Percentiles rank a stretch among this genome's conserved stretches.
phyloP scores from a whole-genome alignment of 148 eudicot species.

The Amaranthus hypochondriacus region DNA sequence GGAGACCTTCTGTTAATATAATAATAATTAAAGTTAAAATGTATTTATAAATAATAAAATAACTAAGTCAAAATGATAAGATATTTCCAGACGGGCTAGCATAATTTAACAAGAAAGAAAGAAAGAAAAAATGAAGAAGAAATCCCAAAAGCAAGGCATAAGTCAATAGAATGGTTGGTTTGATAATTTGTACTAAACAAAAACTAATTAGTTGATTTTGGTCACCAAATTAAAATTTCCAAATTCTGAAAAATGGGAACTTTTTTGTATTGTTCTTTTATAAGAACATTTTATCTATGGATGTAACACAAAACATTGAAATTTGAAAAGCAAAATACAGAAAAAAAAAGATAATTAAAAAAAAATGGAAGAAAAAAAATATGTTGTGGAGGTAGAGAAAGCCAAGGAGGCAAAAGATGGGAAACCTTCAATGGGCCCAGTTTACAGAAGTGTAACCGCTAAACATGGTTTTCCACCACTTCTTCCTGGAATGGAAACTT shows the following conservation, averaged over 20 bases:
- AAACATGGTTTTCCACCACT: slow-evolving; percentile 78
- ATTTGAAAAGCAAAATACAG: background rate
- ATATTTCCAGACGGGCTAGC: background rate
- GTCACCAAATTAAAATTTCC: slow-evolving; percentile 24
- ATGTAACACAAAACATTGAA: background rate
- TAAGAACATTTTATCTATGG: background rate
- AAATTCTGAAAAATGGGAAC: slow-evolving; percentile 2
- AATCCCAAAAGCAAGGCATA: background rate
- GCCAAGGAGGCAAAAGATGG: slow-evolving; percentile 48
- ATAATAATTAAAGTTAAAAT: too few species aligned
- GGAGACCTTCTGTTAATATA: too few species aligned
- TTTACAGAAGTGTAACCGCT: slow-evolving; percentile 64
- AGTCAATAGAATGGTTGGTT: slow-evolving; percentile 18
- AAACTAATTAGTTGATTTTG: slow-evolving; percentile 19
- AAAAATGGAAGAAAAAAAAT: slow-evolving; percentile 52
- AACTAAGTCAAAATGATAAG: too few species aligned
- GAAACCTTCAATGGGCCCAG: slow-evolving; percentile 73
- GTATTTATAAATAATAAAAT: too few species aligned
- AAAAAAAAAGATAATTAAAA: background rate
- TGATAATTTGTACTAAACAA: background rate
- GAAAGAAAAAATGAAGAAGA: background rate
- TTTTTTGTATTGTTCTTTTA: background rate
- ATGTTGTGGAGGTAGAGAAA: slow-evolving; percentile 66
- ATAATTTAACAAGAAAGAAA: background rate
- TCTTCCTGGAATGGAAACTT: slow-evolving; percentile 51